Percentiles rank a stretch among this genome's conserved stretches.
Conservation (phyloP, 176 grass and related monocot genomes). For the Themeda triandra region DNA sequence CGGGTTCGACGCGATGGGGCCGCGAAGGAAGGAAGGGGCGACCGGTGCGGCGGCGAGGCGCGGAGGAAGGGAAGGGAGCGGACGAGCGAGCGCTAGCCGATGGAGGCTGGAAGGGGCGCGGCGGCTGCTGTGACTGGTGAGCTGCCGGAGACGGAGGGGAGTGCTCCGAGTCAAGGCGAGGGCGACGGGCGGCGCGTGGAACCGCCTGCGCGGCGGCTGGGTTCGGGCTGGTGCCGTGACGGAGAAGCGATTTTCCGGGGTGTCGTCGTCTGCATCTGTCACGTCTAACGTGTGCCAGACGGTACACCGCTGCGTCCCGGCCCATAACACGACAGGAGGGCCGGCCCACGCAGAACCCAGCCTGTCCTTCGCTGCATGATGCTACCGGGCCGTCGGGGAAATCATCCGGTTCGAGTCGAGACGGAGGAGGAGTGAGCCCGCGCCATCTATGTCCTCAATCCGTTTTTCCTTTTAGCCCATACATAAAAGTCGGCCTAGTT, state of each 20-base stretch:
- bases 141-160: not conserved
- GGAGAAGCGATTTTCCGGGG: not conserved
- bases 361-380: no score
- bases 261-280: not conserved
- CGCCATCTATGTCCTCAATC: no score
- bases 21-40: not conserved
- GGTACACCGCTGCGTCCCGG: not conserved
- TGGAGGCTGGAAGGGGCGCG: constrained; percentile 14
- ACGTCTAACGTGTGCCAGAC: not conserved
- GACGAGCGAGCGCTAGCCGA: not conserved
- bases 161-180: not conserved
- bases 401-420: no score
- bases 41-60: not conserved
- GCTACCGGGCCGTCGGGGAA: no score
- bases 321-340: no score
- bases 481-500: no score
- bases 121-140: not conserved
- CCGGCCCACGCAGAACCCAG: not conserved
- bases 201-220: not conserved
- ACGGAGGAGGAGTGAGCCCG: no score
- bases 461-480: no score
- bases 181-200: not conserved
- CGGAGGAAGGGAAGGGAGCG: not conserved
- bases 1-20: not conserved
- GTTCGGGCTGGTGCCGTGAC: not conserved